A percentile compares a stretch with the other conserved stretches of the same genome.
phyloP scores from a whole-genome alignment of 371 early-diverging fungal genomes.

The Actinomortierella wolfii region DNA sequence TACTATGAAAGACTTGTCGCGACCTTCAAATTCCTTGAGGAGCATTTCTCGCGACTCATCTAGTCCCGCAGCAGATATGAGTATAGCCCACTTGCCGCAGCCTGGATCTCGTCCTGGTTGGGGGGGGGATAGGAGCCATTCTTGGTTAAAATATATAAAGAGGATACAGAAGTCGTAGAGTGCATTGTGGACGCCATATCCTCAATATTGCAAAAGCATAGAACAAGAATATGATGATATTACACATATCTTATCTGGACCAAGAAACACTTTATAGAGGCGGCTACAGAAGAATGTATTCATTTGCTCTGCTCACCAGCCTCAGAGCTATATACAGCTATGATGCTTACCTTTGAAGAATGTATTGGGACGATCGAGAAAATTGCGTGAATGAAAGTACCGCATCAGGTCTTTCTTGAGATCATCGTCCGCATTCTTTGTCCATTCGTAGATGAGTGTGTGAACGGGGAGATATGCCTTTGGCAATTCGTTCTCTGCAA shows the following conservation, averaged over 20 bases:
- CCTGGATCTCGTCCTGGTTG: too few species aligned
- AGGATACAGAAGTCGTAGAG: too few species aligned
- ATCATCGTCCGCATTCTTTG: conserved; percentile 23
- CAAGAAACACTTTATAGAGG: background rate
- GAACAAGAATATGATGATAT: background rate
- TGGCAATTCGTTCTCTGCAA: background rate
- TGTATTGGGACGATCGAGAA: conserved; percentile 25
- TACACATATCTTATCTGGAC: background rate
- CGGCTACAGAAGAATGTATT: background rate
- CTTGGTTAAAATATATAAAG: too few species aligned
- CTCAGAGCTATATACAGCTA: too few species aligned
- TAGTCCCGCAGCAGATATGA: conserved; percentile 16
- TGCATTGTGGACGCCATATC: too few species aligned
- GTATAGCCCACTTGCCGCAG: conserved; percentile 19
- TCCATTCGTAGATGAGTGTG: conserved; percentile 33
- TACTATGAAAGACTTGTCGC: conserved; percentile 7
- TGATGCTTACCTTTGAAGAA: conserved; percentile 32
- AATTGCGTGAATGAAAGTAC: conserved; percentile 16
- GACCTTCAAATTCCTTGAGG: background rate
- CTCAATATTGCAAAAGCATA: too few species aligned
- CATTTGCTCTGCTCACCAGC: background rate
- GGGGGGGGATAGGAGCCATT: too few species aligned
- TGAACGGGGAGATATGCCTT: conserved; percentile 19
- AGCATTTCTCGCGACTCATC: conserved; percentile 16
- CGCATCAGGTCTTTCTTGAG: conserved; percentile 11